Evolutionary conservation across 116 monocot species (phyloP).

Genomic region (Posidonia oceanica): DNA sequence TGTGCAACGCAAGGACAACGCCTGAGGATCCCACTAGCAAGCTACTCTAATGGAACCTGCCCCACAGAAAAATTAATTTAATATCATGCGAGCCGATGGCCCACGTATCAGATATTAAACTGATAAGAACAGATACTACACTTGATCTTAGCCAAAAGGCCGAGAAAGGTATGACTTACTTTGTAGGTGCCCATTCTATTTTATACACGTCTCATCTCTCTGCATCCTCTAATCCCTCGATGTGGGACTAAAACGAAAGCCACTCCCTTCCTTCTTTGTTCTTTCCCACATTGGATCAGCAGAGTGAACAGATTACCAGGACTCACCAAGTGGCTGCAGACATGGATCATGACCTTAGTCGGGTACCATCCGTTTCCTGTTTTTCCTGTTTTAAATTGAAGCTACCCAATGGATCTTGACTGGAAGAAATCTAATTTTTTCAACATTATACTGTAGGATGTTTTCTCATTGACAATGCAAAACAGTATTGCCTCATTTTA

Average conservation of each 20-base stretch:
- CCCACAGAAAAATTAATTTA: conserved; percentile 28
- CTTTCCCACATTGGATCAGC: conserved; percentile 67
- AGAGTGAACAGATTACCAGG: conserved; percentile 72
- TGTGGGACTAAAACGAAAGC: too few relatives aligned
- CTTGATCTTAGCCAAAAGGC: conserved; percentile 99
- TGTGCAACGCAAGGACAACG: too few relatives aligned
- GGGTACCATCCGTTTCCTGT: conserved; percentile 24
- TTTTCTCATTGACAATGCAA: too few relatives aligned
- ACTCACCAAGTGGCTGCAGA: conserved; percentile 49
- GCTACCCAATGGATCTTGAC: background rate
- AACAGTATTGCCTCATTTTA: too few relatives aligned
- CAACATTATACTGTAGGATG: too few relatives aligned
- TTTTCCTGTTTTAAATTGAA: background rate
- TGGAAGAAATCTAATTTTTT: too few relatives aligned
- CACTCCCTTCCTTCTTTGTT: too few relatives aligned
- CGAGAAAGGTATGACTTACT: conserved; percentile 96
- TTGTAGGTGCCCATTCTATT: too few relatives aligned
- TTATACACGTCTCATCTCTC: too few relatives aligned
- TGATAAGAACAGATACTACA: conserved; percentile 99
- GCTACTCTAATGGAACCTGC: conserved; percentile 13
- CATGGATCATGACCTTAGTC: conserved; percentile 70
- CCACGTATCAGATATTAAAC: conserved; percentile 95
- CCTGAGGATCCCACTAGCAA: conserved; percentile 12
- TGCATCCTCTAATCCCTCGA: too few relatives aligned
- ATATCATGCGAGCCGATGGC: conserved; percentile 35